Evolutionary conservation across 192 early-diverging fungal species (phyloP).

Genomic region (Umbelopsis isabellina): DNA sequence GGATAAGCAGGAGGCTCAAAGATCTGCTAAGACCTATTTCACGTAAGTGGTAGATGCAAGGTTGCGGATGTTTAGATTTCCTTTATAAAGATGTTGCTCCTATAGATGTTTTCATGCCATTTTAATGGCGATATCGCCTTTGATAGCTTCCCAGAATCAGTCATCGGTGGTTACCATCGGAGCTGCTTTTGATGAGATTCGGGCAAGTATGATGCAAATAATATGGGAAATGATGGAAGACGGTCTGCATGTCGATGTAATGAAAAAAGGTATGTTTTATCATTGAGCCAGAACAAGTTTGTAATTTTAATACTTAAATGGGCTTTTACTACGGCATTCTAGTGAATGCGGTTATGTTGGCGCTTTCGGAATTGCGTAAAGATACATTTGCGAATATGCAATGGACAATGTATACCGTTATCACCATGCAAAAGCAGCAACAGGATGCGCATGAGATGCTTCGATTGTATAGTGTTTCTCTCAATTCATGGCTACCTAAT

Average conservation of each 20-base stretch:
- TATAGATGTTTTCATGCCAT: constrained; percentile 42
- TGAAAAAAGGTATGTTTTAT: constrained; percentile 44
- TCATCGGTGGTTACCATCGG: background rate
- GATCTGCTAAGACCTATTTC: constrained; percentile 23
- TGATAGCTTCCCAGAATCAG: background rate
- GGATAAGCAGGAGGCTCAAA: constrained; percentile 12
- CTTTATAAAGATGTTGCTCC: background rate
- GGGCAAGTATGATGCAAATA: constrained; percentile 39
- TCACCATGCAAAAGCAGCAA: background rate
- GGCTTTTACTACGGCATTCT: background rate
- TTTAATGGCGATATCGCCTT: constrained; percentile 20
- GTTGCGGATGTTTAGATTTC: background rate
- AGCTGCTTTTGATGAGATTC: constrained; percentile 32
- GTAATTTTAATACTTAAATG: background rate
- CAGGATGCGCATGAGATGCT: background rate
- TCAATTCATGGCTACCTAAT: constrained; percentile 17
- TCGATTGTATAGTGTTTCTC: background rate
- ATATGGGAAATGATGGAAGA: constrained; percentile 30
- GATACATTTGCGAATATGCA: constrained; percentile 13
- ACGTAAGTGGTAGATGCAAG: constrained; percentile 4
- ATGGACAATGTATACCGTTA: constrained; percentile 11
- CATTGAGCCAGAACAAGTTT: background rate
- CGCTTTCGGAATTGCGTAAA: background rate
- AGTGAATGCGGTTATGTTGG: constrained; percentile 16
- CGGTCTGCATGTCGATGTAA: constrained; percentile 40